Base-by-base conservation (phyloP, 2,329 filamentous ascomycete genomes). In the Paraphoma chrysanthemicola region DNA sequence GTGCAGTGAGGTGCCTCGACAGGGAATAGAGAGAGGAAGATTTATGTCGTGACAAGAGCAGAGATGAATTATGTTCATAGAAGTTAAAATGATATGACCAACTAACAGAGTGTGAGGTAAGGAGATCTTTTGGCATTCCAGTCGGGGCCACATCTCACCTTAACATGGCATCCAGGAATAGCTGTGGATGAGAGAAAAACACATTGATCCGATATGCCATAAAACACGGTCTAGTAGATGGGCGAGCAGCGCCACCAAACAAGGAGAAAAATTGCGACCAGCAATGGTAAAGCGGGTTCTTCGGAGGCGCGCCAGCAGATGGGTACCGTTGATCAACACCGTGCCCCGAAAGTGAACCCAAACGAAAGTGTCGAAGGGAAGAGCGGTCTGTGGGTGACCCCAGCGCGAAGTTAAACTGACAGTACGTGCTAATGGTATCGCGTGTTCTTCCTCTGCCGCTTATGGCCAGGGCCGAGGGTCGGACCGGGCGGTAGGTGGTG, bases 381-480 rank as follows among this genome's bases (percentile, higher is more conserved):
- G 53, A 43, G 43, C 41, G 48, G 54, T 53, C 33, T 36, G 46
- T 44, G 43, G n/a, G 23, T 42, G n/a, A 16, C 17, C 10, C 16
- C 6, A n/a, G 33, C 11, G 28, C 36, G 14, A 56, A 62, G 64
- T 69, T 63, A 66, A 66, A 71, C 63, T 65, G 67, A 65, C 62
- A 70, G 70, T 70, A 73, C 59, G 68, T 72, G 68, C 68, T 70
- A 71, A 69, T 67, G 68, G 70, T 72, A 73, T 71, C 70, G 67
- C 65, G 64, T 61, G 55, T 58, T 66, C 56, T 59, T 58, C 56
- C 57, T 59, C 55, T 51, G 53, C 61, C 62, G 60, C 60, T 65
- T 56, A 56, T 60, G 56, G 62, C 60, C 62, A 59, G 59, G 66
- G 69, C 66, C 64, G 59, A 14, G 39, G 51, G 16, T 14, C 18